These are phyloP conservation scores for Cyclotella sp. DNA, from an alignment of 108 stramenopile species.

Conservation along the genomic window DNA sequence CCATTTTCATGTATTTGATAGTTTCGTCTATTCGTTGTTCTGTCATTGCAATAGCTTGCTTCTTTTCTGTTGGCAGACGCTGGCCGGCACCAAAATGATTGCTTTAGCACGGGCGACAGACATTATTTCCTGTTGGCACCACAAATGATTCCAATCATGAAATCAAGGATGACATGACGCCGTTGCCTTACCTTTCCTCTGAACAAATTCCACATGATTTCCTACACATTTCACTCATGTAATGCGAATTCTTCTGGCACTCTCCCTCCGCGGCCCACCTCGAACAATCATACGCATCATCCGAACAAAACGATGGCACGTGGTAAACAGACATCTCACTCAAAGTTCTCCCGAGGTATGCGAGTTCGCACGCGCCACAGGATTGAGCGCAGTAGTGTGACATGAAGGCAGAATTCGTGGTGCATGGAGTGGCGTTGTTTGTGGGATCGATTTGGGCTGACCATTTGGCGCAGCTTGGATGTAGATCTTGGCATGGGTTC, in stretches of 20 bases:
- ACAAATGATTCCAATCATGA: background rate
- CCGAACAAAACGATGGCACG: conserved; percentile 16
- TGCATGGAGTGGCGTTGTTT: conserved; percentile 26
- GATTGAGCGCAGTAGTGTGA: conserved; percentile 20
- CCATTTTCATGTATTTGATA: conserved; percentile 19
- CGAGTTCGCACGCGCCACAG: conserved; percentile 18
- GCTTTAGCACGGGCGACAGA: background rate
- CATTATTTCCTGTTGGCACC: background rate
- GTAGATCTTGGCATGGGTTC: conserved; percentile 3
- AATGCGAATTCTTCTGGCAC: conserved; percentile 50
- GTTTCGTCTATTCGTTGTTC: conserved; percentile 3
- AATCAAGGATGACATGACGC: too few relatives aligned
- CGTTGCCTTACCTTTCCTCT: conserved; percentile 12
- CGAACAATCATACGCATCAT: conserved; percentile 32
- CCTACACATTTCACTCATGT: conserved; percentile 40
- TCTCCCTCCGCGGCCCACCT: conserved; percentile 52
- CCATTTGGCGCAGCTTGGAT: background rate
- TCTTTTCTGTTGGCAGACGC: background rate
- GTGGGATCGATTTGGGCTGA: background rate
- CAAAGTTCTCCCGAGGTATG: background rate
- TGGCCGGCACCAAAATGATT: conserved; percentile 18
- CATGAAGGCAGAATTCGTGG: conserved; percentile 55
- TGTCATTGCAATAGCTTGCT: background rate
- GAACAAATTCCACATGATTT: conserved; percentile 22
- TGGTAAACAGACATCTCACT: background rate